These are phyloP conservation scores for Arctostaphylos glauca DNA, from an alignment of 148 eudicot species.

Conservation along the genomic window DNA sequence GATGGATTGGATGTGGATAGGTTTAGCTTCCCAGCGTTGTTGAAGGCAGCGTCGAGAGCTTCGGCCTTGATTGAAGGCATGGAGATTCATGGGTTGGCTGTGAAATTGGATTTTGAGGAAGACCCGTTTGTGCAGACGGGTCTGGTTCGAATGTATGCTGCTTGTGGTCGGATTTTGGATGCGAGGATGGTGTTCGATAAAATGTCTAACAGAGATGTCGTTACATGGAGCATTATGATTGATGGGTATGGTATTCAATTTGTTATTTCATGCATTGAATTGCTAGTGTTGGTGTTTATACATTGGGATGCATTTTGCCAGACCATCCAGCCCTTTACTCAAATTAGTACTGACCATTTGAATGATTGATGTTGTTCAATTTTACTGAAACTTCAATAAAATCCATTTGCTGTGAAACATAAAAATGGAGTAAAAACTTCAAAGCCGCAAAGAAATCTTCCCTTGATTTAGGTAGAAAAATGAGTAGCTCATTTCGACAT, in stretches of 20 bases:
- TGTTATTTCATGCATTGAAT: neutral
- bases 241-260: constrained; percentile 33
- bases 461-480: constrained; percentile 1
- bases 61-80: constrained; percentile 36
- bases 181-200: constrained; percentile 51
- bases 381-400: neutral
- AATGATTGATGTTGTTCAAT: neutral
- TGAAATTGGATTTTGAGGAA: constrained; percentile 36
- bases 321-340: neutral
- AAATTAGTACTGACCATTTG: neutral
- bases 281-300: neutral
- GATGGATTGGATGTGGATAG: constrained; percentile 30
- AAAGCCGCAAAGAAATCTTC: neutral
- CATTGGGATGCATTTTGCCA: neutral
- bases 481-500: neutral
- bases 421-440: neutral
- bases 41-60: constrained; percentile 39
- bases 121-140: constrained; percentile 61
- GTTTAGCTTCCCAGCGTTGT: constrained; percentile 42
- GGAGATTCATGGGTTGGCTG: constrained; percentile 50
- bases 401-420: neutral
- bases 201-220: constrained; percentile 43
- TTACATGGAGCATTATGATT: constrained; percentile 55
- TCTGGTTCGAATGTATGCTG: constrained; percentile 41
- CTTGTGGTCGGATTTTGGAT: constrained; percentile 37